Evolutionary conservation across 345 rosid species (phyloP).

Genomic region (Melaleuca alternifolia): DNA sequence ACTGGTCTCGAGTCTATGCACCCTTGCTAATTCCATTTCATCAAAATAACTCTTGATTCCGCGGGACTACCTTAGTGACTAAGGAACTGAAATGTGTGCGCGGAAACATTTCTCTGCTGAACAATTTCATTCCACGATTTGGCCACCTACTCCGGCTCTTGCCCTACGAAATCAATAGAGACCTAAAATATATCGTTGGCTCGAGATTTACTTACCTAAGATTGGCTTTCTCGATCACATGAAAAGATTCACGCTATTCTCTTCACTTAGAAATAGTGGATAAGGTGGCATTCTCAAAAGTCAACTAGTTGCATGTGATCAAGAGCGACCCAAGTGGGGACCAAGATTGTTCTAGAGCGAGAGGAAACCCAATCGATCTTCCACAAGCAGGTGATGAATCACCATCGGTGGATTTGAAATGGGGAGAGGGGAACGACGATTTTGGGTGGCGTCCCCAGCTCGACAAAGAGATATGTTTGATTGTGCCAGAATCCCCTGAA

Average conservation of each 20-base stretch:
- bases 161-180: neutral
- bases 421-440: neutral
- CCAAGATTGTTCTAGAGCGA: neutral
- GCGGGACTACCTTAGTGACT: accelerated
- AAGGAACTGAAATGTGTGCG: neutral
- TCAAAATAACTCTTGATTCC: neutral
- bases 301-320: neutral
- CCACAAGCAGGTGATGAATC: neutral
- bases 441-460: neutral
- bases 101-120: neutral
- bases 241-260: neutral
- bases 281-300: neutral
- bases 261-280: neutral
- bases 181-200: neutral
- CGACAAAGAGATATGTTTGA: neutral
- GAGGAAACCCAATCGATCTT: neutral
- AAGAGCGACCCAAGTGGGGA: neutral
- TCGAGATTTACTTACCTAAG: neutral
- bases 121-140: neutral
- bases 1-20: neutral
- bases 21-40: neutral
- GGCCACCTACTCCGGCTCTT: neutral
- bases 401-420: neutral
- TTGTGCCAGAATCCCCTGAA: neutral
- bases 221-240: neutral